Conservation (phyloP, 164 flowering plant species). For the Santalum album region DNA sequence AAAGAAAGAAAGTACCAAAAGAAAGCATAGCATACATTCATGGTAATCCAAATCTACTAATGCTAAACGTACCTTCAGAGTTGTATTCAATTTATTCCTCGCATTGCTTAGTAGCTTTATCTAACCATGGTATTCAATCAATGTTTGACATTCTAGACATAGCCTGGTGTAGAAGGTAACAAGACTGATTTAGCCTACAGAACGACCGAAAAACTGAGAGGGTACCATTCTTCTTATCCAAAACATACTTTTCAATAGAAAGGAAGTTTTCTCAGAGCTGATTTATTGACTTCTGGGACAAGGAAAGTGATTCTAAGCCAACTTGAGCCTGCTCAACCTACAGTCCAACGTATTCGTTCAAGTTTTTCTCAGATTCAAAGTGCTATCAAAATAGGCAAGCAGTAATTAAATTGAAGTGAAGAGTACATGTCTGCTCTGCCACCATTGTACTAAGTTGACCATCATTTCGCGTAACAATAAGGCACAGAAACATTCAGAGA, state of each 20-base stretch:
- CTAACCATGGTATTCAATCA: slow-evolving; percentile 95
- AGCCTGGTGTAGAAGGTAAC: slow-evolving; percentile 38
- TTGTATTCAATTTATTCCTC: slow-evolving; percentile 85
- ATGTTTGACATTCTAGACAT: slow-evolving; percentile 94
- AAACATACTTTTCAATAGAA: slow-evolving; percentile 76
- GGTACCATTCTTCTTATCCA: not conserved
- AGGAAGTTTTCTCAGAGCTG: slow-evolving; percentile 80
- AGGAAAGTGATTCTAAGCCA: slow-evolving; percentile 74
- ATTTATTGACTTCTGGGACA: slow-evolving; percentile 60
- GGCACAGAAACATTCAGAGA: not conserved
- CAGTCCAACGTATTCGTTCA: not conserved
- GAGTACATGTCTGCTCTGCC: slow-evolving; percentile 72
- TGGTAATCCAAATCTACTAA: no score
- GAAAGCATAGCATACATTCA: no score
- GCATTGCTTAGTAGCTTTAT: slow-evolving; percentile 98
- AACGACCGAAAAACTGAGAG: not conserved
- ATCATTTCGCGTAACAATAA: slow-evolving; percentile 75
- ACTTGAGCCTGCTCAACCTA: slow-evolving; percentile 93
- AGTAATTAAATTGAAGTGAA: no score
- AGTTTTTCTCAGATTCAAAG: no score
- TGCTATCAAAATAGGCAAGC: no score
- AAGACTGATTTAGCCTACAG: not conserved
- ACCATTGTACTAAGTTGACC: slow-evolving; percentile 99
- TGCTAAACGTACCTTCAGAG: slow-evolving; percentile 61
- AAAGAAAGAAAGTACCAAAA: no score